Evolutionary conservation across 768 basidiomycete genomes (phyloP), one percentile per base, ranked within the genome.

Genomic region (Auricularia cornea): DNA sequence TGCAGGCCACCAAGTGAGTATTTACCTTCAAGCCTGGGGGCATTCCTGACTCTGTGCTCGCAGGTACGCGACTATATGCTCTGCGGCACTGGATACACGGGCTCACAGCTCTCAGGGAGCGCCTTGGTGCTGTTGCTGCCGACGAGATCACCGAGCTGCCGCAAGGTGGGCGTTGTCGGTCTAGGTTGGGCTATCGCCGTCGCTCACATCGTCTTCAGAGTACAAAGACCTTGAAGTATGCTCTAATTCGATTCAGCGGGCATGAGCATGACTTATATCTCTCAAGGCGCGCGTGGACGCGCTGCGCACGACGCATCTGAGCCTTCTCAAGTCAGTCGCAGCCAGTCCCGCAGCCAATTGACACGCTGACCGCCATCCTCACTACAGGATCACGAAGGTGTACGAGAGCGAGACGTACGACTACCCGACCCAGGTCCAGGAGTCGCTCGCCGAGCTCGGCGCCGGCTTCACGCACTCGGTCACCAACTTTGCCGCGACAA

Each of bases 141-240:
- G 93, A 93, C 66, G 97, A 97, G 68, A 94, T 98, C 71, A 98
- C 96, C 8, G 97, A 98, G 76, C 82, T 93, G 60, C 90, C 91
- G 29, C 88, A 92, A 77, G 93, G 91, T 89, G 30, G 14, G 75
- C 26, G 8, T 16, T 20, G 23, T 20, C 44, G 20, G 44, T 48
- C 16, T 48, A 38, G 35, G 35, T 38, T 38, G 35, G 35, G 35
- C 20, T 23, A 20, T 18, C 16, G 44, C 44, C 20, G 20, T 31
- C 33, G 60, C 33, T 41, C 56, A 12, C 3, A 12, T n/a, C 56
- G 2, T 30, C 1, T 29, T 66, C 78, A 92, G 96, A 99, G 74
- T 99, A 98, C 82, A 94, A 88, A 70, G 92, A 96, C 72, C 86
- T 99, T 67, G 97, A 99, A 76, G 54, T 57, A 30, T 1, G 54